phyloP scores from a whole-genome alignment of 2,329 filamentous ascomycete genomes.

The Fusarium buxicola region DNA sequence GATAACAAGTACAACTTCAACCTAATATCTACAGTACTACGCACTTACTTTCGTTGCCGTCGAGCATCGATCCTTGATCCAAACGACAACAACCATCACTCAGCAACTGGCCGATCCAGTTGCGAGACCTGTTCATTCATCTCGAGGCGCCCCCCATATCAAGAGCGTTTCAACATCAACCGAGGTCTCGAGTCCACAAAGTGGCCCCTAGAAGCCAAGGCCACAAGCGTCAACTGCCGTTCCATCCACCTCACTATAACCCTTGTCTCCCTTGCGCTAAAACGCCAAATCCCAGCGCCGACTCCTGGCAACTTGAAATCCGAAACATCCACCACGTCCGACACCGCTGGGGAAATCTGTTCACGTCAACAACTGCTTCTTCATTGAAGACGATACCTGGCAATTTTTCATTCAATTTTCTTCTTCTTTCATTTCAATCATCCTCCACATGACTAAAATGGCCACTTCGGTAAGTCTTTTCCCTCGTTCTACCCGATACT shows the following conservation, averaged over 20 bases:
- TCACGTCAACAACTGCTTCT: background rate
- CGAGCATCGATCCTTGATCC: background rate
- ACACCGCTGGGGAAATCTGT: conserved; percentile 7
- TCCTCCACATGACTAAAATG: background rate
- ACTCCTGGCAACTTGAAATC: conserved; percentile 13
- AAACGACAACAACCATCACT: background rate
- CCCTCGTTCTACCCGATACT: conserved; percentile 15
- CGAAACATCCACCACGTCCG: conserved; percentile 9
- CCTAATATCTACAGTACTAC: background rate
- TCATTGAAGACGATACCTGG: background rate
- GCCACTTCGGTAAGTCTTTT: conserved; percentile 16
- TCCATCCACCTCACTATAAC: conserved; percentile 1
- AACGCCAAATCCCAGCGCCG: conserved; percentile 18
- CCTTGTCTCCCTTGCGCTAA: conserved; percentile 22
- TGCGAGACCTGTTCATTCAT: background rate
- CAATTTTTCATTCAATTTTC: too few species aligned
- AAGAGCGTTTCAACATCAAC: conserved; percentile 1
- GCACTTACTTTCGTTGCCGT: background rate
- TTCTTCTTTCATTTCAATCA: too few species aligned
- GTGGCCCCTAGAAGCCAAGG: conserved; percentile 13
- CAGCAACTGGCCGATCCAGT: background rate
- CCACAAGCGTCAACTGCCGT: conserved; percentile 5
- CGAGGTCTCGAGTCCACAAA: conserved; percentile 6
- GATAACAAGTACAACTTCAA: background rate
- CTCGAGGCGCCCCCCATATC: background rate